Base-by-base conservation (phyloP, 805 yeast species). In the Barnettozyma salicaria region DNA sequence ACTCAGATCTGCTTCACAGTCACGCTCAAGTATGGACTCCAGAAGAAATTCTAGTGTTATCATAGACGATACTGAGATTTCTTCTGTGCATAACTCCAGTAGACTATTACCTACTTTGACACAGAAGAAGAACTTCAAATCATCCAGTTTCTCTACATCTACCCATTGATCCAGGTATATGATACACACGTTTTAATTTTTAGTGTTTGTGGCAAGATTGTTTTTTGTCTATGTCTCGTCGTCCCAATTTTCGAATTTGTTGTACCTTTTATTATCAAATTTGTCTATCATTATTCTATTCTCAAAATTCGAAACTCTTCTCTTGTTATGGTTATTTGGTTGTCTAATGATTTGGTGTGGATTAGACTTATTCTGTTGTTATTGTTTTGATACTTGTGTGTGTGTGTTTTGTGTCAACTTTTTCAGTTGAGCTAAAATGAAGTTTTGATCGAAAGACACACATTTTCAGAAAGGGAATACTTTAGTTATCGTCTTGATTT, bases 1-100 rank as follows among this genome's bases (percentile, higher is more conserved):
- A 9, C 19, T 27, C 19, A 39, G 25, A 9, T 30, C 38, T 3
- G 23, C 31, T 4, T 34, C 41, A 2, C 36, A 30, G 6, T 27
- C 49, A 6, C 30, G 38, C 24, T 41, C 45, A 7, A 37, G 43
- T 16, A 27, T 36, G 3, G 37, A 31, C 13, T 42, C 50, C 2
- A 43, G 49, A 39, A 30, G 48, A 13, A 33, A 27, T 12, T 43
- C 47, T 4, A 41, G 36, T 18, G 36, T 22, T n/a, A 32, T 24
- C 7, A 19, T 26, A 6, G 34, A 30, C 11, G 40, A 43, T 18
- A 9, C 29, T 0, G 41, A 34, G 9, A 8, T 24, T 6, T 10
- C 34, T 18, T 30, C 32, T 7, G 13, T 27, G 9, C 19, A 13
- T 7, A 17, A 32, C 19, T 23, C 28, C 18, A 10, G 16, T 23